Evolutionary conservation across 192 early-diverging fungal species (phyloP), one percentile per base, ranked within the genome.

Genomic region (Dispira parvispora): DNA sequence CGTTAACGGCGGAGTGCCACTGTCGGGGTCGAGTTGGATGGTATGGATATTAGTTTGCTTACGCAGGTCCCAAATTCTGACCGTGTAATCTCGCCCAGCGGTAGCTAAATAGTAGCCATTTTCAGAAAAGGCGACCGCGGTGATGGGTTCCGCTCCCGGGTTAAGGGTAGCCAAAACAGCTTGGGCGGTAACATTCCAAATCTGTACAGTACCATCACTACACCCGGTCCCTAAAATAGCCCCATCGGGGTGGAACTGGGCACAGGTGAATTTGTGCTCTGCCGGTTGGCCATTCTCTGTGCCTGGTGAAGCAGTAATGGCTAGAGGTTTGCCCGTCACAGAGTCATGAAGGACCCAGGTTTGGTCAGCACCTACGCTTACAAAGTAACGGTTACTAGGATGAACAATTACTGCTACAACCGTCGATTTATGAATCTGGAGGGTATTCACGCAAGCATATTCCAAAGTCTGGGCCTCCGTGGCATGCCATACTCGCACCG

Each of bases 81-180:
- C 89, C 21, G 83, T 63, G n/a, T 80, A 72, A 45, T 81, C 81
- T 60, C 82, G 80, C 0, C 82, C 77, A 26, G 77, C 77, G 20
- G 92, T 86, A 13, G 88, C 92, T 65, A 98, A 80, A 65, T 88
- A 77, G 70, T 96, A 98, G 44, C 95, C 95, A 71, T 96, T 96
- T 62, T 96, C 93, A 52, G 85, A 86, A 67, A 98, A 96, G 14
- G 86, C 71, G 67, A 98, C 69, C 21, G 84, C 79, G 47, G 75
- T 82, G 64, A 91, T 69, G 18, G 68, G 62, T 0, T 46, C 43
- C 43, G 45, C 65, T n/a, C 62, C 53, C 0, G 60, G 62, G 45
- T 70, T 70, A 14, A 69, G 69, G 44, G 68, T 82, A 61, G 58
- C 85, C 70, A 70, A 75, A 72, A 63, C 75, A 77, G 62, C 77